phyloP scores from a whole-genome alignment of 2,329 filamentous ascomycete species.

The Colletotrichum tanaceti region DNA sequence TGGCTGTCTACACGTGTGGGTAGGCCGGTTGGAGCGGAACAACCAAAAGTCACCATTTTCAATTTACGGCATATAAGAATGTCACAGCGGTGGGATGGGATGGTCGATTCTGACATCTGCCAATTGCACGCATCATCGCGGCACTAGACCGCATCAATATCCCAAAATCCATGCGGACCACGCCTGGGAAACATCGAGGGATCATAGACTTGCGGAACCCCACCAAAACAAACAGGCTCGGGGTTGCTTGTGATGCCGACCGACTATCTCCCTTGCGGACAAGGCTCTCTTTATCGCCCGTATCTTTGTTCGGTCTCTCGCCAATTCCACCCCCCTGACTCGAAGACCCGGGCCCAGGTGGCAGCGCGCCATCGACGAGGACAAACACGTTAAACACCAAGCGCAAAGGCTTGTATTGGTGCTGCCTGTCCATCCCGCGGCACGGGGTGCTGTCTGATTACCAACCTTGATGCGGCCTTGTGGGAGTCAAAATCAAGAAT shows the following conservation, averaged over 20 bases:
- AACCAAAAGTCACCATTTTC: not conserved
- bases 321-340: conserved; percentile 21
- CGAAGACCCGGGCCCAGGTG: conserved; percentile 21
- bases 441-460: conserved; percentile 33
- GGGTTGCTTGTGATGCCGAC: conserved; percentile 37
- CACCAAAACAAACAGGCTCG: conserved; percentile 29
- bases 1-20: too few relatives aligned
- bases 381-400: conserved; percentile 1
- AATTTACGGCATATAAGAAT: not conserved
- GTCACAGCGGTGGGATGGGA: conserved; percentile 12
- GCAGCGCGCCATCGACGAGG: conserved; percentile 31
- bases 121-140: conserved; percentile 36
- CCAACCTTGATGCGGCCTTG: conserved; percentile 25
- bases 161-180: conserved; percentile 20
- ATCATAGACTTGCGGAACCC: conserved; percentile 40
- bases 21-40: conserved; percentile 12
- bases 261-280: conserved; percentile 25
- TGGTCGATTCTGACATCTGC: conserved; percentile 35
- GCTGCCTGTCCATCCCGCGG: conserved; percentile 4
- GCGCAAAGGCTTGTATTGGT: conserved; percentile 13
- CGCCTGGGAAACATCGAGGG: conserved; percentile 29
- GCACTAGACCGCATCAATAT: conserved; percentile 36
- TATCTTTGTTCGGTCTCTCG: conserved; percentile 35
- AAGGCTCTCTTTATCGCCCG: conserved; percentile 31
- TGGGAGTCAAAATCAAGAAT: conserved; percentile 23